A percentile compares a stretch with the other conserved stretches of the same genome.
Conservation (phyloP, 2,329 filamentous ascomycete species). For the Proliferodiscus dingleyae region DNA sequence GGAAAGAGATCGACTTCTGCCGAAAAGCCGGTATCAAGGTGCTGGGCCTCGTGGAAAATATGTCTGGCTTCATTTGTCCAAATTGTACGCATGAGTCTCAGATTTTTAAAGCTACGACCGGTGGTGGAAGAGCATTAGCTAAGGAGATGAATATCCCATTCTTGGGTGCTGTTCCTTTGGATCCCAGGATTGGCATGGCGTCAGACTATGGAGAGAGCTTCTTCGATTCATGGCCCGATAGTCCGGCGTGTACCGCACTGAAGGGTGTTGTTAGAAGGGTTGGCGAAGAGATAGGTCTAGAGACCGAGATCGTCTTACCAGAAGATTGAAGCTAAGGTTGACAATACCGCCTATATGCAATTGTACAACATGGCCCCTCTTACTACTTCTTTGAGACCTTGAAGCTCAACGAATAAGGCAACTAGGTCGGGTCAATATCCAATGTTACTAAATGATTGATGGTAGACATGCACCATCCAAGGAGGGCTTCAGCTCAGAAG, state of each 20-base stretch:
- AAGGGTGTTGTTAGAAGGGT: slow-evolving; percentile 73
- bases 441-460: no score
- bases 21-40: slow-evolving; percentile 86
- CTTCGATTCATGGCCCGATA: slow-evolving; percentile 89
- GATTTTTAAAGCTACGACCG: slow-evolving; percentile 89
- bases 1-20: slow-evolving; percentile 98
- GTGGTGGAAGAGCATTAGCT: slow-evolving; percentile 75
- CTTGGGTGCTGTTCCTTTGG: slow-evolving; percentile 82
- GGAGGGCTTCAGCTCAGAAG: no score
- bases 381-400: no score
- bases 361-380: no score
- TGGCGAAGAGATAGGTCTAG: slow-evolving; percentile 54
- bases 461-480: no score
- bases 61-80: slow-evolving; percentile 95
- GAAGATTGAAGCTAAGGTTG: slow-evolving; percentile 25
- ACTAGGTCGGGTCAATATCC: no score
- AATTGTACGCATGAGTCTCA: slow-evolving; percentile 77
- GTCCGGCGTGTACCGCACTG: slow-evolving; percentile 80
- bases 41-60: slow-evolving; percentile 91
- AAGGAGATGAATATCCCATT: slow-evolving; percentile 86
- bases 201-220: slow-evolving; percentile 98
- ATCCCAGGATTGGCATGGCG: slow-evolving; percentile 91
- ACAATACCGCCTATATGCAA: no score
- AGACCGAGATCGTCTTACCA: slow-evolving; percentile 20
- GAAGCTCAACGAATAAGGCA: no score